phyloP scores from a whole-genome alignment of 352 stramenopile species.

The Phytophthora agathidicida region DNA sequence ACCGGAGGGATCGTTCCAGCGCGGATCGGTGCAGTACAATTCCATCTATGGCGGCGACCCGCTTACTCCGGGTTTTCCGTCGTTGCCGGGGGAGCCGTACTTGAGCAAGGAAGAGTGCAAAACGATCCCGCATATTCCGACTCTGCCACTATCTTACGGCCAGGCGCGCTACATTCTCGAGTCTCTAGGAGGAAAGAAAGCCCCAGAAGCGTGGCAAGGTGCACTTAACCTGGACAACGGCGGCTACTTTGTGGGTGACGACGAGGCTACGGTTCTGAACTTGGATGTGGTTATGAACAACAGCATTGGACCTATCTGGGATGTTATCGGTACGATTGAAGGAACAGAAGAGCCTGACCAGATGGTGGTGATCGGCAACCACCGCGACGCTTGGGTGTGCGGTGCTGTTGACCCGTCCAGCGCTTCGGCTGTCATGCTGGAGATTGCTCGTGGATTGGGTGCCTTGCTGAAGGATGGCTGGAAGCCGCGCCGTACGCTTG shows the following conservation, averaged over 20 bases:
- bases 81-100: constrained; percentile 40
- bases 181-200: constrained; percentile 56
- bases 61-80: constrained; percentile 43
- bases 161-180: constrained; percentile 72
- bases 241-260: too few relatives aligned
- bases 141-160: constrained; percentile 71
- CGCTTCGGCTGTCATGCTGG: constrained; percentile 61
- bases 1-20: constrained; percentile 60
- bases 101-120: constrained; percentile 48
- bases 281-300: constrained; percentile 81
- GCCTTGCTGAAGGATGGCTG: constrained; percentile 53
- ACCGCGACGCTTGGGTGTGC: constrained; percentile 83
- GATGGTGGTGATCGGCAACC: constrained; percentile 68
- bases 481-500: constrained; percentile 61
- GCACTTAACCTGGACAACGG: too few relatives aligned
- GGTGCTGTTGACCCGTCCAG: constrained; percentile 73
- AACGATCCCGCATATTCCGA: constrained; percentile 17
- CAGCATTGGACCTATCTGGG: constrained; percentile 63
- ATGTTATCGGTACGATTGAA: constrained; percentile 54
- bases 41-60: constrained; percentile 73
- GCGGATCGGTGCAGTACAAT: constrained; percentile 84
- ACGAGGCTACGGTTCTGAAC: constrained; percentile 49
- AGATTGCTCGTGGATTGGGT: constrained; percentile 64
- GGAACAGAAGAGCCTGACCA: constrained; percentile 52
- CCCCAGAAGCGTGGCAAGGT: constrained; percentile 57